Evolutionary conservation across 768 basidiomycete species (phyloP), one percentile per base, ranked within the genome.

Genomic region (Phanerodontia chrysosporium): DNA sequence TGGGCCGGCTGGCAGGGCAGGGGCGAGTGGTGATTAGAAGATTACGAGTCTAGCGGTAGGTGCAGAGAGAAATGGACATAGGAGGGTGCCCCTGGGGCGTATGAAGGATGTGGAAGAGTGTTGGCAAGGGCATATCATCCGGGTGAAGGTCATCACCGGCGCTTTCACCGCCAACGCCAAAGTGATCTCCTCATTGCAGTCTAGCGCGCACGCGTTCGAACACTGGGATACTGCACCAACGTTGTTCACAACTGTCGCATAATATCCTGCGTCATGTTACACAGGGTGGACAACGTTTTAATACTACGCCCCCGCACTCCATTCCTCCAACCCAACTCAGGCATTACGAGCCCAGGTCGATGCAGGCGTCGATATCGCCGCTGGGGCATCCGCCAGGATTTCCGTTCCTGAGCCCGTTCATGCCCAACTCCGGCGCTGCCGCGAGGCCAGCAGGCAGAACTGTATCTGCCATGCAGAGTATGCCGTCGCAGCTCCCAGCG

Each of bases 301-400:
- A 42, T 18, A 42, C 39, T 42, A 42, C 16, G 8, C 39, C 18
- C 16, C 39, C 16, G 18, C 8, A 18, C 39, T 10, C 6, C 8
- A 18, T 18, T 18, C 28, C 13, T 35, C 18, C 25, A n/a, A n/a
- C n/a, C 30, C 49, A 5, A 22, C 29, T 18, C 44, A 22, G 6
- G 32, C 32, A 7, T 35, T 28, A 4, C 2, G 28, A 35, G 6
- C 32, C 28, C 6, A 32, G 13, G 42, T 60, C 55, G 29, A 30
- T 16, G 45, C 59, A 60, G 28, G 28, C 46, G 24, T 49, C 48
- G 22, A 60, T 9, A 24, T 55, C 59, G 29, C 59, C 59, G 36
- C 22, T 49, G 7, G 54, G 59, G 42, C 59, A 60, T 3, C 52
- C 45, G 3, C 21, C 16, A 24, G 56, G 16, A 7, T 32, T 16